phyloP scores from a whole-genome alignment of 1,284 basidiomycete genomes.

The Sparassis latifolia region DNA sequence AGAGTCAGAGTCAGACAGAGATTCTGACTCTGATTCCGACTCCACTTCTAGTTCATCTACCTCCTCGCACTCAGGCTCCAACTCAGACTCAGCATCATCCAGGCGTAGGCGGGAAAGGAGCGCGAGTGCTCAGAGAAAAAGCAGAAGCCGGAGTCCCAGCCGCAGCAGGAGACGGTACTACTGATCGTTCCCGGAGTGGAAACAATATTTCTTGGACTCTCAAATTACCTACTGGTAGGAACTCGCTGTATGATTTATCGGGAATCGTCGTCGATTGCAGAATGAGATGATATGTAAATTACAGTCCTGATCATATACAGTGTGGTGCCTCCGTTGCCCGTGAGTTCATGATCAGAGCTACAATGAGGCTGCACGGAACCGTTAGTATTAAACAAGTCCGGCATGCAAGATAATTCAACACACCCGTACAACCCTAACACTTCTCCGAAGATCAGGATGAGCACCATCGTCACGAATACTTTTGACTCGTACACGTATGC shows the following conservation, averaged over 20 bases:
- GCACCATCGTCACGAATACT: constrained; percentile 87
- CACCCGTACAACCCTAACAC: constrained; percentile 87
- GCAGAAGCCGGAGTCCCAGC: constrained; percentile 13
- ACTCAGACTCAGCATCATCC: constrained; percentile 36
- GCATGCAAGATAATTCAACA: constrained; percentile 16
- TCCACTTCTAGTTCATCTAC: constrained; percentile 31
- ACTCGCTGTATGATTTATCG: too few species aligned
- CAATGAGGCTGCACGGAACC: constrained; percentile 57
- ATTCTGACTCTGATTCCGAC: constrained; percentile 18
- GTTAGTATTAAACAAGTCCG: neutral
- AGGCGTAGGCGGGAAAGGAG: constrained; percentile 38
- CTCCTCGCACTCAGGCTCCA: constrained; percentile 35
- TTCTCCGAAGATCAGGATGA: constrained; percentile 92
- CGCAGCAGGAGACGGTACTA: constrained; percentile 9
- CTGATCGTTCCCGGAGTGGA: neutral
- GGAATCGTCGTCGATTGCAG: too few species aligned
- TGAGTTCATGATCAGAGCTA: constrained; percentile 85
- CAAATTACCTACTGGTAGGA: neutral
- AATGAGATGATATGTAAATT: too few species aligned
- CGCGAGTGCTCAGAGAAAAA: constrained; percentile 24
- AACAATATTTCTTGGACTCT: too few species aligned
- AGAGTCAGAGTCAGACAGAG: constrained; percentile 28
- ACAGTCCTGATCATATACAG: constrained; percentile 9
- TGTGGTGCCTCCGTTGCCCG: constrained; percentile 34
- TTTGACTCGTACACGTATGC: constrained; percentile 82